phyloP scores from a whole-genome alignment of 2,329 filamentous ascomycete genomes.

The Gremmenia infestans region DNA sequence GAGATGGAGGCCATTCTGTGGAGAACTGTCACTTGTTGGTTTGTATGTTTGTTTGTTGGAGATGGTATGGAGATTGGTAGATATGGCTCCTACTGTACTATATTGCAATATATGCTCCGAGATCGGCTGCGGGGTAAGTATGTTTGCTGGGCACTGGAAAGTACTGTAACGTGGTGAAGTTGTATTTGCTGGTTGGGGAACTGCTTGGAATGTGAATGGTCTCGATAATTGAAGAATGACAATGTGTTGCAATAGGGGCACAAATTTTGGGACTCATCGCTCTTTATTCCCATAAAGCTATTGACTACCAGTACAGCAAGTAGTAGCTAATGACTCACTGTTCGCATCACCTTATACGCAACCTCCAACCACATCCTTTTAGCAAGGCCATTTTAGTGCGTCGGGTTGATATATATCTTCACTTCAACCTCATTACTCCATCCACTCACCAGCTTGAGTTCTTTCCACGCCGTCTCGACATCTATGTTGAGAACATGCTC shows the following conservation, averaged over 20 bases:
- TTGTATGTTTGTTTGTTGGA: background rate
- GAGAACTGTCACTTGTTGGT: too few relatives aligned
- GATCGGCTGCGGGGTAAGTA: background rate
- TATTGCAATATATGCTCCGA: background rate
- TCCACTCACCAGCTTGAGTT: slow-evolving; percentile 61
- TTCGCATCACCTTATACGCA: too few relatives aligned
- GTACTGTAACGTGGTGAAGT: background rate
- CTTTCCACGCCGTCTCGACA: slow-evolving; percentile 69
- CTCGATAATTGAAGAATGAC: background rate
- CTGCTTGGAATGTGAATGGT: background rate
- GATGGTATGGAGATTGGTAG: background rate
- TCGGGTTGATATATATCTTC: slow-evolving; percentile 32
- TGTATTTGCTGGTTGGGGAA: background rate
- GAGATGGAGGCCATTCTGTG: background rate
- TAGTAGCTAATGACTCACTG: too few relatives aligned
- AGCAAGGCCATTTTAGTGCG: background rate
- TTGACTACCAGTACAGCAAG: too few relatives aligned
- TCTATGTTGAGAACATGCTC: slow-evolving; percentile 70
- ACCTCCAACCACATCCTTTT: background rate
- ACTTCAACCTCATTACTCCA: slow-evolving; percentile 79
- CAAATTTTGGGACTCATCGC: background rate
- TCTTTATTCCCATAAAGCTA: background rate
- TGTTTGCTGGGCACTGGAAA: background rate
- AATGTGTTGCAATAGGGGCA: background rate
- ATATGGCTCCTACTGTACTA: too few relatives aligned